These are phyloP conservation scores for Selaginella tamariscina DNA, from an alignment of 75 land plant genomes.

Conservation along the genomic window DNA sequence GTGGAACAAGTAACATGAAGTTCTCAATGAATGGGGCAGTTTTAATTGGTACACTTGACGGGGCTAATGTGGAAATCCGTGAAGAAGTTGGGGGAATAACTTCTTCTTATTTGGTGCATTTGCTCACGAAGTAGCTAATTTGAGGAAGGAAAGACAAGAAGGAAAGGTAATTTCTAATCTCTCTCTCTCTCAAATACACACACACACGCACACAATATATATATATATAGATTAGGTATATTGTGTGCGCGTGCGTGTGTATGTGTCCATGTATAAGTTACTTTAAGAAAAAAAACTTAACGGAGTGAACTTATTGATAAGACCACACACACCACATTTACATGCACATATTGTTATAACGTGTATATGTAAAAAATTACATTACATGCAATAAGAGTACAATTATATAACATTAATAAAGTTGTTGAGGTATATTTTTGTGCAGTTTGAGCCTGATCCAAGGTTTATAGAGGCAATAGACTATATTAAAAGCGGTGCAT, in stretches of 20 bases:
- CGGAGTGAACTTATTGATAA: too few species aligned
- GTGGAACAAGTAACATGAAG: conserved; percentile 99
- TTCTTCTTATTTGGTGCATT: conserved; percentile 92
- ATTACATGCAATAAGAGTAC: background rate
- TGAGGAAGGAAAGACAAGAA: conserved; percentile 66
- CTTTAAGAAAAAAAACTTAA: too few species aligned
- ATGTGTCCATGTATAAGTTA: too few species aligned
- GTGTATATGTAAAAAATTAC: too few species aligned
- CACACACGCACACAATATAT: too few species aligned
- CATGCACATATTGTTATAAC: too few species aligned
- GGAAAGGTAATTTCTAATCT: conserved; percentile 47
- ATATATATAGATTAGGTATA: too few species aligned
- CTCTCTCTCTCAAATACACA: too few species aligned
- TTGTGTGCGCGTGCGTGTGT: too few species aligned
- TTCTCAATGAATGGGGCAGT: conserved; percentile 99
- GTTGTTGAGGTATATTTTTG: too few species aligned
- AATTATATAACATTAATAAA: background rate
- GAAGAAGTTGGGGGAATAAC: conserved; percentile 84
- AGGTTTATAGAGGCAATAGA: conserved; percentile 1
- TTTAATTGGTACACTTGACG: conserved; percentile 87
- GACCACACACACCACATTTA: too few species aligned
- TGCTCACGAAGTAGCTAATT: conserved; percentile 72
- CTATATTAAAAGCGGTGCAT: background rate
- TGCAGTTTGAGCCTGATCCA: conserved; percentile 12
- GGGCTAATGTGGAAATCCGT: conserved; percentile 95